Evolutionary conservation across 345 rosid species (phyloP).

Genomic region (Bretschneidera sinensis): DNA sequence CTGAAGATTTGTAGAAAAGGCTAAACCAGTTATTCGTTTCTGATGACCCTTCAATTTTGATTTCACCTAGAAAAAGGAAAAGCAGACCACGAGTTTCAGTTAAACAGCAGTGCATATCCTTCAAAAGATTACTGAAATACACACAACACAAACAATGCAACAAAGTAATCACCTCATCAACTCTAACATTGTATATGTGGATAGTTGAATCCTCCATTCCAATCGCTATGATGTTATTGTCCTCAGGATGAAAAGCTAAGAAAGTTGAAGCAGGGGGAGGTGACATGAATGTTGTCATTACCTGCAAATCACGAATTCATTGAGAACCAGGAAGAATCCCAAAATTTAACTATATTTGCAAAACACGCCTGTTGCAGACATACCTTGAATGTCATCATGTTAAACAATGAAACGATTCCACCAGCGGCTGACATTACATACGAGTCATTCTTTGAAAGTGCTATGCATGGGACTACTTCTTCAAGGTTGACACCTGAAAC

Average conservation of each 20-base stretch:
- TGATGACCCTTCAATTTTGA: conserved; percentile 86
- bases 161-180: conserved; percentile 54
- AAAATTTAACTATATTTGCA: neutral
- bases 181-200: conserved; percentile 76
- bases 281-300: conserved; percentile 84
- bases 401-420: conserved; percentile 82
- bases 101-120: neutral
- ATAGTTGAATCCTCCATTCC: conserved; percentile 92
- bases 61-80: conserved; percentile 50
- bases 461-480: conserved; percentile 85
- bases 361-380: neutral
- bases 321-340: neutral
- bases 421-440: conserved; percentile 95
- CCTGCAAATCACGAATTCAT: conserved; percentile 34
- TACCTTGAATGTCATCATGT: conserved; percentile 94
- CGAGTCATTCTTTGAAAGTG: conserved; percentile 85
- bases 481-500: conserved; percentile 70
- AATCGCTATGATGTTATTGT: conserved; percentile 80
- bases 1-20: conserved; percentile 67
- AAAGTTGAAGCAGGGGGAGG: conserved; percentile 84
- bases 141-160: conserved; percentile 1
- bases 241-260: conserved; percentile 85
- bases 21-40: conserved; percentile 77
- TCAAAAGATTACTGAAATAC: neutral
- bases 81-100: conserved; percentile 3